Conservation (phyloP, 2,329 filamentous ascomycete genomes). For the Tolypocladium cylindrosporum region DNA sequence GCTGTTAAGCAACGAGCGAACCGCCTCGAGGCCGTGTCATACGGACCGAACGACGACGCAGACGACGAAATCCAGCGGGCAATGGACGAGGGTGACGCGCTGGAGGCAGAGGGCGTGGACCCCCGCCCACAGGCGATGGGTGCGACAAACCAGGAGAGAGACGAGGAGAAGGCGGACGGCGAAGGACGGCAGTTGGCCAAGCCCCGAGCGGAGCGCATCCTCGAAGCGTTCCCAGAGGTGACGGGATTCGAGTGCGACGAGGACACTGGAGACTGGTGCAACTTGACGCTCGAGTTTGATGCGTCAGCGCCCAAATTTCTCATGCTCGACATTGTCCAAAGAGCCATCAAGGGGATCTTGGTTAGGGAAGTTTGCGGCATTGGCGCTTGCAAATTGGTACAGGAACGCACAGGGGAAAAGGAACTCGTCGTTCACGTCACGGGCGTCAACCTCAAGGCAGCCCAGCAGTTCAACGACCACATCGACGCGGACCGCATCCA, state of each 20-base stretch:
- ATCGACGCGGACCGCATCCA: constrained; percentile 79
- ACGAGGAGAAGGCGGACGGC: constrained; percentile 27
- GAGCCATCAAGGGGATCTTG: constrained; percentile 65
- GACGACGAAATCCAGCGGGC: constrained; percentile 64
- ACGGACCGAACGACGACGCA: constrained; percentile 87
- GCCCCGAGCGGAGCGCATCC: constrained; percentile 53
- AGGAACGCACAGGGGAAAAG: constrained; percentile 22
- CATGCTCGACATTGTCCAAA: constrained; percentile 83
- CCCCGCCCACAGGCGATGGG: constrained; percentile 31
- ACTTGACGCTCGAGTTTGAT: constrained; percentile 76
- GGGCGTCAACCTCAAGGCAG: constrained; percentile 80
- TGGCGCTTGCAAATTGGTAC: constrained; percentile 57
- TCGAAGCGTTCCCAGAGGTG: constrained; percentile 54
- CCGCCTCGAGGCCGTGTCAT: constrained; percentile 72
- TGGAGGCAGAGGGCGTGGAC: constrained; percentile 39
- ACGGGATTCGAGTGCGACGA: constrained; percentile 74
- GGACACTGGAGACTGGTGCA: constrained; percentile 60
- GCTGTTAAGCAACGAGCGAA: constrained; percentile 67
- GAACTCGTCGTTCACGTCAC: constrained; percentile 59
- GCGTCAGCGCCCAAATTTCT: constrained; percentile 77
- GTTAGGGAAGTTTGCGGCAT: constrained; percentile 81
- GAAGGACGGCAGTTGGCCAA: constrained; percentile 25
- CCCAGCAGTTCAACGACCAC: constrained; percentile 78
- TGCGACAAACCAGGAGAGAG: constrained; percentile 25
- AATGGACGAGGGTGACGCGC: constrained; percentile 24